Evolutionary conservation across 139 green algal species (phyloP).

Genomic region (Tetratostichococcus sp.): DNA sequence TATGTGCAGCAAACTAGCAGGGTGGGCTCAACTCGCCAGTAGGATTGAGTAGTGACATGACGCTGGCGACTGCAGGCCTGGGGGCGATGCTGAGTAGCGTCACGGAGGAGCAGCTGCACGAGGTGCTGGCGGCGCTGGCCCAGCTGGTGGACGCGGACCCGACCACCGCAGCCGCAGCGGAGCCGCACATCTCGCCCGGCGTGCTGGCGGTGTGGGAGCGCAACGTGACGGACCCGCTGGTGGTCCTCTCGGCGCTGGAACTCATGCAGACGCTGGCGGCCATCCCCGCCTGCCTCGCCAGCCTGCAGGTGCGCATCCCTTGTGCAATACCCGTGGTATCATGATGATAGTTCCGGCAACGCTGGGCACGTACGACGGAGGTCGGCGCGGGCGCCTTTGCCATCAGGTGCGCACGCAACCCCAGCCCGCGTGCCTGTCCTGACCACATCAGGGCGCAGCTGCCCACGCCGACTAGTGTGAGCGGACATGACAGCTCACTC

Average conservation of each 20-base stretch:
- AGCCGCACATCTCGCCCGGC: constrained; percentile 29
- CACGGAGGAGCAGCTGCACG: constrained; percentile 60
- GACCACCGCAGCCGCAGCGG: constrained; percentile 23
- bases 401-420: too few relatives aligned
- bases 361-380: too few relatives aligned
- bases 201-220: constrained; percentile 50
- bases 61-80: constrained; percentile 26
- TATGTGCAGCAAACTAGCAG: too few relatives aligned
- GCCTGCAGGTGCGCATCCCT: constrained; percentile 28
- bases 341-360: too few relatives aligned
- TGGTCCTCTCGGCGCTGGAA: constrained; percentile 49
- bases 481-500: too few relatives aligned
- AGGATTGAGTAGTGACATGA: neutral
- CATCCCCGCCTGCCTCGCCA: constrained; percentile 35
- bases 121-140: constrained; percentile 70
- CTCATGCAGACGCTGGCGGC: constrained; percentile 51
- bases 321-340: too few relatives aligned
- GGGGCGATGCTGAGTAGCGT: constrained; percentile 30
- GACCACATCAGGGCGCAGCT: too few relatives aligned
- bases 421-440: too few relatives aligned
- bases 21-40: too few relatives aligned
- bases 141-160: constrained; percentile 32
- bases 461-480: too few relatives aligned
- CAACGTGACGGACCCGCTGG: constrained; percentile 61
- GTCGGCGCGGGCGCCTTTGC: too few relatives aligned